A percentile compares a stretch with the other conserved stretches of the same genome.
Conservation (phyloP, 192 early-diverging fungal species). For the Allomyces macrogynus region DNA sequence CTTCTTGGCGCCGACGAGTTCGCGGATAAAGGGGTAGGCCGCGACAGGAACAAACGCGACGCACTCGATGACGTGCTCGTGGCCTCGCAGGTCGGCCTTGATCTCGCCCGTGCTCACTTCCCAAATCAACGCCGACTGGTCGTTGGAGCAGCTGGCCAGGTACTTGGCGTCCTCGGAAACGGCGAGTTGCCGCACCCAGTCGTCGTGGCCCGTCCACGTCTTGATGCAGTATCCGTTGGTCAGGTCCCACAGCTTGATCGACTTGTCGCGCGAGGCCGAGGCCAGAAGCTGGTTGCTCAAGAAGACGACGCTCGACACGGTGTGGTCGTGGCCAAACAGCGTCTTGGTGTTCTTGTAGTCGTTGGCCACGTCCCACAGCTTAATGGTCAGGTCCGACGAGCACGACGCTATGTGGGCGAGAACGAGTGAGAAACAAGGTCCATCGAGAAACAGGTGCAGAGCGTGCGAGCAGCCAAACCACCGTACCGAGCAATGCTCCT, state of each 20-base stretch:
- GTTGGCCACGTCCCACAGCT: slow-evolving; percentile 74
- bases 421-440: too few relatives aligned
- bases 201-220: slow-evolving; percentile 59
- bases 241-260: slow-evolving; percentile 75
- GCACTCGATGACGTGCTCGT: slow-evolving; percentile 87
- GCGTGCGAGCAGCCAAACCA: too few relatives aligned
- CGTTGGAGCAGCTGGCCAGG: slow-evolving; percentile 60
- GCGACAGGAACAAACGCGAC: slow-evolving; percentile 58
- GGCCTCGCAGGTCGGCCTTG: slow-evolving; percentile 62
- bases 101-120: slow-evolving; percentile 49
- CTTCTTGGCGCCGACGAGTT: slow-evolving; percentile 40
- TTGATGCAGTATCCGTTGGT: slow-evolving; percentile 50
- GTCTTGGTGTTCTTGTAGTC: slow-evolving; percentile 70
- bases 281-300: slow-evolving; percentile 55
- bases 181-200: slow-evolving; percentile 70
- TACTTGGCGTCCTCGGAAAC: slow-evolving; percentile 46
- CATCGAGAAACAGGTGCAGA: too few relatives aligned
- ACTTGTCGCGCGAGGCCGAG: slow-evolving; percentile 74
- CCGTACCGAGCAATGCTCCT: slow-evolving; percentile 53
- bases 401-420: slow-evolving; percentile 37
- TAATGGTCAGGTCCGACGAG: slow-evolving; percentile 77
- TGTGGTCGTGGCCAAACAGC: slow-evolving; percentile 81
- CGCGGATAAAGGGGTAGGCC: slow-evolving; percentile 42
- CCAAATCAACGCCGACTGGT: slow-evolving; percentile 81
- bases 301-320: slow-evolving; percentile 58